A percentile compares a stretch with the other conserved stretches of the same genome.
phyloP scores from a whole-genome alignment of 108 stramenopile species.

The Poteriospumella lacustris region DNA sequence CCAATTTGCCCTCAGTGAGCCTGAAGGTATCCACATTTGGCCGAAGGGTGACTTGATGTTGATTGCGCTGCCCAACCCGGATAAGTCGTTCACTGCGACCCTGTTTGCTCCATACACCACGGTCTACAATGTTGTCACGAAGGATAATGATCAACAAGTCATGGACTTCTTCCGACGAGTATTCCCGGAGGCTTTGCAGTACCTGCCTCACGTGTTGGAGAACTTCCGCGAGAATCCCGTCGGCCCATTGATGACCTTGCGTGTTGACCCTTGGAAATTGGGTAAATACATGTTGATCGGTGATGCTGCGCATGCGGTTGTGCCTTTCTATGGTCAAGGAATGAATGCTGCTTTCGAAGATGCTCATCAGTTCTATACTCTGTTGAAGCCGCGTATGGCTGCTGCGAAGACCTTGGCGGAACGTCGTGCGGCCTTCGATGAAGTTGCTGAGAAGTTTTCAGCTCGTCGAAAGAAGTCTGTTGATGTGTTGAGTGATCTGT shows the following conservation, averaged over 20 bases:
- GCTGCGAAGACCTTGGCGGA: conserved; percentile 32
- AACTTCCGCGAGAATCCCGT: conserved; percentile 61
- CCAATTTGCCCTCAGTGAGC: neutral
- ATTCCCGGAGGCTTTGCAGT: conserved; percentile 57
- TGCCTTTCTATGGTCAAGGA: conserved; percentile 81
- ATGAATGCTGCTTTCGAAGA: conserved; percentile 75
- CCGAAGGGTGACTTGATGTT: conserved; percentile 45
- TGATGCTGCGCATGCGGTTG: conserved; percentile 76
- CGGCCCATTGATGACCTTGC: conserved; percentile 56
- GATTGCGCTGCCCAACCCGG: conserved; percentile 44
- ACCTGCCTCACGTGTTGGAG: conserved; percentile 58
- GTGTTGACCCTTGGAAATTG: conserved; percentile 54
- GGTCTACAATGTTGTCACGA: conserved; percentile 23
- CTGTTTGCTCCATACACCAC: conserved; percentile 33
- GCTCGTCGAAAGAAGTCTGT: conserved; percentile 20
- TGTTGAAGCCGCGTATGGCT: conserved; percentile 31
- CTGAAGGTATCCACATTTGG: conserved; percentile 42
- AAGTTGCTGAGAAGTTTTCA: neutral
- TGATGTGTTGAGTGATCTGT: conserved; percentile 35
- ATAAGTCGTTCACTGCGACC: conserved; percentile 43
- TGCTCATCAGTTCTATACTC: conserved; percentile 38
- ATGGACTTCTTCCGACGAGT: conserved; percentile 49
- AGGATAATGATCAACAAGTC: conserved; percentile 2
- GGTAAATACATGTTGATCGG: conserved; percentile 63
- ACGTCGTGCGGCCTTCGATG: neutral